Base-by-base conservation (phyloP, 805 yeast species). In the Candida boleticola region DNA sequence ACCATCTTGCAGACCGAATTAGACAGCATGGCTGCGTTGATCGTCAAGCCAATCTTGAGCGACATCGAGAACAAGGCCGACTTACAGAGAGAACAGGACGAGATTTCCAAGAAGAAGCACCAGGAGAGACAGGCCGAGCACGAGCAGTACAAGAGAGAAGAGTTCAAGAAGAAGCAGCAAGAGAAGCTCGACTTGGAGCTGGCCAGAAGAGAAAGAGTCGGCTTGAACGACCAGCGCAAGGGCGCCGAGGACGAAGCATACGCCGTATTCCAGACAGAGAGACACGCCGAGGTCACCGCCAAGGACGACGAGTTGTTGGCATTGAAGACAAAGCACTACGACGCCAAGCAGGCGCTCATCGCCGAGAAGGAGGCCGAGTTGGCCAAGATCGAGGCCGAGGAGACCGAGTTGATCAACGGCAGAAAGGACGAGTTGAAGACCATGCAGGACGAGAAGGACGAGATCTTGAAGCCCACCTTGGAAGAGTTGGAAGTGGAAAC, bases 21-120 rank as follows among this genome's bases (percentile, higher is more conserved):
- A 47, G 84, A 87, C 49, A 75, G 75, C 39, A 77, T 92, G 68
- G 98, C 99, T 17, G 68, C 80, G 46, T 75, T 81, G 36, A 73
- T 86, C 55, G 96, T 93, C 44, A 74, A 77, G 50, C 99, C 99
- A 6, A 89, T 92, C 4, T 69, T 92, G 54, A 74, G 71, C 30
- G 90, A 88, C 61, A 79, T 92, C 54, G 72, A 77, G 52, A 64
- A 71, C 36, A 83, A 85, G 56, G 95, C 95, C 17, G 71, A 64
- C 18, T 75, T 77, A 37, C 92, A 88, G 64, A 79, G 95, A 45
- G 73, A 70, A 51, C 62, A 63, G 35, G 68, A 67, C 45, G 60
- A 60, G 37, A 56, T 62, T 26, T 55, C 57, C 30, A 62, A 60
- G 42, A 51, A 58, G 39, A 63, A 71, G 43, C 60, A 57, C 34